A percentile compares a stretch with the other conserved stretches of the same genome.
Evolutionary conservation across 2,329 filamentous ascomycete genomes (phyloP).

Genomic region (Pleomassaria siparia): DNA sequence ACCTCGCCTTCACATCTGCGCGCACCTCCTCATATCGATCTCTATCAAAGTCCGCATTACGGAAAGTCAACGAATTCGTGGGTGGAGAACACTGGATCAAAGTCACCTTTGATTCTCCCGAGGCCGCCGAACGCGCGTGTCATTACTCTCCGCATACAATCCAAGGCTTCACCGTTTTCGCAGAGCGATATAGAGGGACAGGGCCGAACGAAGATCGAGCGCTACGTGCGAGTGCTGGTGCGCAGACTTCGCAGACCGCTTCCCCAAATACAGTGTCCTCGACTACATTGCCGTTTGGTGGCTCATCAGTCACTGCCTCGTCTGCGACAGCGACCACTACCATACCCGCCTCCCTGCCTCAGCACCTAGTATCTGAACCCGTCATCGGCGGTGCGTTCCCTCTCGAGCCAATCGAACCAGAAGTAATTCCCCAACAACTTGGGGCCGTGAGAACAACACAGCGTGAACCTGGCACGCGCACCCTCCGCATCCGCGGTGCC

Average conservation of each 20-base stretch:
- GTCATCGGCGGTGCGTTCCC: constrained; percentile 26
- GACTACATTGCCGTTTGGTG: constrained; percentile 29
- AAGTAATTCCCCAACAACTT: constrained; percentile 18
- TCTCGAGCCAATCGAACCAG: constrained; percentile 15
- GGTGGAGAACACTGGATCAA: constrained; percentile 89
- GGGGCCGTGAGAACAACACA: constrained; percentile 10
- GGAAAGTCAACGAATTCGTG: constrained; percentile 77
- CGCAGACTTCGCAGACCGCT: constrained; percentile 27
- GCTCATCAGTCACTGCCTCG: constrained; percentile 32
- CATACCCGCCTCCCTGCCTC: constrained; percentile 23
- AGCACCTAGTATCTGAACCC: constrained; percentile 28
- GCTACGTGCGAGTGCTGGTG: constrained; percentile 41
- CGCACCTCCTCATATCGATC: constrained; percentile 68
- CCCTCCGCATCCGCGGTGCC: constrained; percentile 31
- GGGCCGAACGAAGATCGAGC: constrained; percentile 47
- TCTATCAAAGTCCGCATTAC: constrained; percentile 71
- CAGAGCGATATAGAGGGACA: constrained; percentile 50
- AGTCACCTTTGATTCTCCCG: constrained; percentile 53
- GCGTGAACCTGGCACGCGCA: constrained; percentile 23
- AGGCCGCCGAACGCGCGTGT: constrained; percentile 52
- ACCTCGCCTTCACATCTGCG: constrained; percentile 70
- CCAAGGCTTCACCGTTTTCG: constrained; percentile 51
- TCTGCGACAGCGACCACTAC: constrained; percentile 44
- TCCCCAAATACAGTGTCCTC: constrained; percentile 40
- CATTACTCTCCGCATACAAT: constrained; percentile 51